Evolutionary conservation across 2,329 filamentous ascomycete genomes (phyloP).

Genomic region (Graphilbum sp.): DNA sequence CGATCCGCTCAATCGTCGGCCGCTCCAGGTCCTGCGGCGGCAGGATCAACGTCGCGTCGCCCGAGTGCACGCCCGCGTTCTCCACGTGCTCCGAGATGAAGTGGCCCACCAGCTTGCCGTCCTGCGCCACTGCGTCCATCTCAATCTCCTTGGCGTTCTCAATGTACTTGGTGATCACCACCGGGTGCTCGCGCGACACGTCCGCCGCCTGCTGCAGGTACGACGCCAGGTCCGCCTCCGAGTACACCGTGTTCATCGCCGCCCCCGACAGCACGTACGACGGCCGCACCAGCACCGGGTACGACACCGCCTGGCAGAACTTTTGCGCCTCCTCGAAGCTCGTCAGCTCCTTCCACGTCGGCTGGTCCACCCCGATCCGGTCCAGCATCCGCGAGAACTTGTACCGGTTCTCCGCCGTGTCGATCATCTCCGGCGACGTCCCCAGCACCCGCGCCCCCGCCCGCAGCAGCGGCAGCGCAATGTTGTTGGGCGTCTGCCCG

Average conservation of each 20-base stretch:
- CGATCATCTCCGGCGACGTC: conserved; percentile 97
- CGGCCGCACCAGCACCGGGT: conserved; percentile 86
- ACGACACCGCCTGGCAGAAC: conserved; percentile 80
- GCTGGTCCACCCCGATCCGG: conserved; percentile 86
- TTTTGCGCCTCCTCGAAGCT: conserved; percentile 78
- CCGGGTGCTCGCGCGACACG: conserved; percentile 87
- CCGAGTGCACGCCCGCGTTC: conserved; percentile 95
- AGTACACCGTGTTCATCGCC: conserved; percentile 99
- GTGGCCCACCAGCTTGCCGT: conserved; percentile 80
- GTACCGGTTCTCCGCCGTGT: conserved; percentile 91
- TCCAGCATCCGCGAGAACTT: conserved; percentile 99
- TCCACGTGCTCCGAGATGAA: conserved; percentile 98
- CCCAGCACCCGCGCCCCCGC: conserved; percentile 85
- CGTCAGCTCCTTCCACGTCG: conserved; percentile 93
- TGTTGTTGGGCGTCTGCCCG: conserved; percentile 96
- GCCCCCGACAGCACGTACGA: conserved; percentile 95
- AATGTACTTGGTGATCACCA: conserved; percentile 98
- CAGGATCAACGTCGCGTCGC: conserved; percentile 87
- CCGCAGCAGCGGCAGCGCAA: conserved; percentile 75
- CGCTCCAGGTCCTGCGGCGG: conserved; percentile 84
- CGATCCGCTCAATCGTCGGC: conserved; percentile 80
- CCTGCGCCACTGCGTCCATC: conserved; percentile 92
- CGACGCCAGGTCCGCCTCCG: conserved; percentile 73
- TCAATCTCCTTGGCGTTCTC: conserved; percentile 99
- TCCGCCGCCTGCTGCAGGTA: conserved; percentile 85